A percentile compares a stretch with the other conserved stretches of the same genome.
phyloP scores from a whole-genome alignment of 176 grass and related monocot genomes.

The Phoenix roebelenii region DNA sequence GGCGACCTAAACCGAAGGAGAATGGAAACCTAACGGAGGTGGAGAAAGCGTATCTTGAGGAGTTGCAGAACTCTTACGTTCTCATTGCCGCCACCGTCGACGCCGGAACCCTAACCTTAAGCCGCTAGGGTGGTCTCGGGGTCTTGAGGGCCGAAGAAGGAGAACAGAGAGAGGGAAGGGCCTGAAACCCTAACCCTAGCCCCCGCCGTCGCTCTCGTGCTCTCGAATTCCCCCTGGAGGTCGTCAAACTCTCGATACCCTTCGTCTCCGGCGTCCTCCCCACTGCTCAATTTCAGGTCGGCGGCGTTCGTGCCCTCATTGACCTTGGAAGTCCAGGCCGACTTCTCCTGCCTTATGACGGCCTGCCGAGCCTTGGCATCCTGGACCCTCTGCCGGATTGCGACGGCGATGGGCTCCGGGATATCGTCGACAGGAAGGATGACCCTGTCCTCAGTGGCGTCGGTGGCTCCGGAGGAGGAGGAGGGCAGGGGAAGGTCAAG shows the following conservation, averaged over 20 bases:
- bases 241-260: not conserved
- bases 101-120: too few species aligned
- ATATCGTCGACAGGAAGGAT: slow-evolving; percentile 22
- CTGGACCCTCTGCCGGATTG: not conserved
- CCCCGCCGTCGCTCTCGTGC: not conserved
- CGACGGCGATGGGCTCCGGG: slow-evolving; percentile 2
- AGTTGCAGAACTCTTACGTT: too few species aligned
- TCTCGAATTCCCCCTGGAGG: not conserved
- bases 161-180: too few species aligned
- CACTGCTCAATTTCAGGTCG: not conserved
- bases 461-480: slow-evolving; percentile 1
- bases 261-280: slow-evolving; percentile 1
- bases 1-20: too few species aligned
- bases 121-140: too few species aligned
- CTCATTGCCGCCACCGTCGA: too few species aligned
- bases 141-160: too few species aligned
- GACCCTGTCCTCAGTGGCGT: not conserved
- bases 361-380: too few species aligned
- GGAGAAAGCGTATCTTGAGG: too few species aligned
- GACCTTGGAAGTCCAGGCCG: not conserved
- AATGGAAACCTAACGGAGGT: too few species aligned
- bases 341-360: too few species aligned
- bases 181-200: slow-evolving; percentile 14
- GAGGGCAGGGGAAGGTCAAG: not conserved
- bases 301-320: not conserved